Evolutionary conservation across 441 rosid species (phyloP), one percentile per base, ranked within the genome.

Genomic region (Omphalea diandra): DNA sequence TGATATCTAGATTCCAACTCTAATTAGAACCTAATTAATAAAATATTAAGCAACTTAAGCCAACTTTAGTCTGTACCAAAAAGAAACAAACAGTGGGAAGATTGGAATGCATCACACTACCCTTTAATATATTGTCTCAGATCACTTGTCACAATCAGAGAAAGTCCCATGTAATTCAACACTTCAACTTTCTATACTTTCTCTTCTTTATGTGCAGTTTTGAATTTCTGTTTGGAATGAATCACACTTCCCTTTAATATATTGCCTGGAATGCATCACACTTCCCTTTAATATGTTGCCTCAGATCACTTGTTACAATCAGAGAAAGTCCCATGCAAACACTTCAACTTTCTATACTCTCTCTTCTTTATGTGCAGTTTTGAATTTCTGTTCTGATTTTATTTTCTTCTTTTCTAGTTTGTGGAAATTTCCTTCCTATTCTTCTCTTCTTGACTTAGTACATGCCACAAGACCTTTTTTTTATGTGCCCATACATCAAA

Each of bases 241-340:
- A 62, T 74, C 56, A 62, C 7, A 0, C 67, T 62, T 60, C 32
- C 29, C 82, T 79, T 79, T 77, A 66, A 68, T 73, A 47, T 73
- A 75, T 79, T 83, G n/a, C n/a, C n/a, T 65, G 57, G 44, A 59
- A 74, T 18, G 31, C 69, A 62, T 74, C 56, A 62, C 7, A 0
- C 67, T 62, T 60, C 32, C 29, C 82, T 79, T 79, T 77, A 66
- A 68, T 73, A 47, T 73, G 73, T 79, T 83, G 79, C 68, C 57
- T 65, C 22, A 38, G n/a, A 73, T 81, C 80, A 70, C 29, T 75
- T 54, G 82, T 79, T 80, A 43, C 61, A n/a, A n/a, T 73, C 83
- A 43, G 5, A 58, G 68, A 75, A 79, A 73, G 77, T 73, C 63
- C 71, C 79, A 59, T 56, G 76, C 18, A 77, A 61, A 22, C 68